Conservation (phyloP, 345 rosid species). For the Pistacia vera region DNA sequence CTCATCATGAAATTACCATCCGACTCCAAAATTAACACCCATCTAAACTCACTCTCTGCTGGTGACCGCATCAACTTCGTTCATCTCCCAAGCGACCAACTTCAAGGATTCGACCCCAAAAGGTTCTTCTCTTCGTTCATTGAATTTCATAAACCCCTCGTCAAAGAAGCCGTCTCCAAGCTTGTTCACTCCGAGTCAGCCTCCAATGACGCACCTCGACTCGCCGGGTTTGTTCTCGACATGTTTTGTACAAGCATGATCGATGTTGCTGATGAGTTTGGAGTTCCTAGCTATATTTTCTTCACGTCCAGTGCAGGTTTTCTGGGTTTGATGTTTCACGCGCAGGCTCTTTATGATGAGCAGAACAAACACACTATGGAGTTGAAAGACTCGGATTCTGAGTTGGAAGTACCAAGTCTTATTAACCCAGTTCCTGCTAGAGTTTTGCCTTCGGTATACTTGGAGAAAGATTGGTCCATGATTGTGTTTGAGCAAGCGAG, state of each 20-base stretch:
- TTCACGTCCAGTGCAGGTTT: conserved; percentile 45
- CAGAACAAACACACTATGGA: conserved; percentile 7
- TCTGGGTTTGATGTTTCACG: conserved; percentile 26
- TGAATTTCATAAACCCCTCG: conserved; percentile 29
- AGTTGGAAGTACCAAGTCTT: conserved; percentile 31
- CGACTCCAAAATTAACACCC: not conserved
- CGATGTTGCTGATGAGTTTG: conserved; percentile 49
- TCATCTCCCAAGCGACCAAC: not conserved
- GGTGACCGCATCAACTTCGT: conserved; percentile 12
- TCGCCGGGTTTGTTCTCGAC: conserved; percentile 60
- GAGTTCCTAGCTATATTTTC: conserved; percentile 50
- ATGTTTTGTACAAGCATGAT: conserved; percentile 54
- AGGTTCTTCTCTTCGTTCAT: not conserved
- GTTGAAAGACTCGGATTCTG: conserved; percentile 25
- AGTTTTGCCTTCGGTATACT: conserved; percentile 19
- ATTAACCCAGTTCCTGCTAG: conserved; percentile 36
- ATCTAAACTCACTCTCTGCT: conserved; percentile 9
- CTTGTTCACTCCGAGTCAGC: conserved; percentile 5
- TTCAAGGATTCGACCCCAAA: not conserved
- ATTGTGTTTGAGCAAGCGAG: not conserved
- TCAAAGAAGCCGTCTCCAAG: conserved; percentile 30
- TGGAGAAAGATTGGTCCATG: conserved; percentile 1
- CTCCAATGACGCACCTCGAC: conserved; percentile 23
- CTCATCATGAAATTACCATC: not conserved
- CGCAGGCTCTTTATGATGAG: conserved; percentile 22